Evolutionary conservation across 192 early-diverging fungal genomes (phyloP).

Genomic region (Backusella circina): DNA sequence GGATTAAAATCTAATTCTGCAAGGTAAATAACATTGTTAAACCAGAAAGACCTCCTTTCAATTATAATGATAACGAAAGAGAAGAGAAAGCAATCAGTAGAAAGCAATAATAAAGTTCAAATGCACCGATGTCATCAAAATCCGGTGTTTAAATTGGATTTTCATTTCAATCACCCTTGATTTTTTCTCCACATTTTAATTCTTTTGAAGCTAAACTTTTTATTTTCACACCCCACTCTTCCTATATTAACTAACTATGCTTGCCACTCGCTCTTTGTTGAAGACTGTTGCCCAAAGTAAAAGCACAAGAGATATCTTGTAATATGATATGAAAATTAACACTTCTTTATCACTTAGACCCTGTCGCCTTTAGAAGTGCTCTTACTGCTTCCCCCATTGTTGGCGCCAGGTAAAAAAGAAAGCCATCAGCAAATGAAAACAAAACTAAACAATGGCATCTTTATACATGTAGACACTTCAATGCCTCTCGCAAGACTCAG

Average conservation of each 20-base stretch:
- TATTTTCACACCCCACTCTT: neutral
- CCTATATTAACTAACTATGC: neutral
- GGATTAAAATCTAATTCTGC: neutral
- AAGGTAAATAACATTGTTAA: too few relatives aligned
- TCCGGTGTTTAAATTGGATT: neutral
- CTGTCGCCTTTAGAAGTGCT: slow-evolving; percentile 5
- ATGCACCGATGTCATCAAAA: neutral
- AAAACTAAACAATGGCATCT: neutral
- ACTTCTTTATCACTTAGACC: neutral
- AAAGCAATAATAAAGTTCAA: neutral
- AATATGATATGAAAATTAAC: too few relatives aligned
- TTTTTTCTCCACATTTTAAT: slow-evolving; percentile 5
- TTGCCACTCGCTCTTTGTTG: slow-evolving; percentile 11
- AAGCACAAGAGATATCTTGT: neutral
- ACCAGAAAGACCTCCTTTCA: too few relatives aligned
- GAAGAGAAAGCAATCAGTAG: too few relatives aligned
- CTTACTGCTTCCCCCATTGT: neutral
- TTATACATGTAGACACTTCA: slow-evolving; percentile 22
- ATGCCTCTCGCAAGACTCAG: slow-evolving; percentile 9
- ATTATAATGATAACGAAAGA: too few relatives aligned
- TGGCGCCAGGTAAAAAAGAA: neutral
- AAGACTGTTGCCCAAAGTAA: slow-evolving; percentile 14
- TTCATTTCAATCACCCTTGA: neutral
- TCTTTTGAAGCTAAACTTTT: neutral
- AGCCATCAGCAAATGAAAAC: neutral